Evolutionary conservation across 345 rosid genomes (phyloP).

Genomic region (Nasturtium officinale): DNA sequence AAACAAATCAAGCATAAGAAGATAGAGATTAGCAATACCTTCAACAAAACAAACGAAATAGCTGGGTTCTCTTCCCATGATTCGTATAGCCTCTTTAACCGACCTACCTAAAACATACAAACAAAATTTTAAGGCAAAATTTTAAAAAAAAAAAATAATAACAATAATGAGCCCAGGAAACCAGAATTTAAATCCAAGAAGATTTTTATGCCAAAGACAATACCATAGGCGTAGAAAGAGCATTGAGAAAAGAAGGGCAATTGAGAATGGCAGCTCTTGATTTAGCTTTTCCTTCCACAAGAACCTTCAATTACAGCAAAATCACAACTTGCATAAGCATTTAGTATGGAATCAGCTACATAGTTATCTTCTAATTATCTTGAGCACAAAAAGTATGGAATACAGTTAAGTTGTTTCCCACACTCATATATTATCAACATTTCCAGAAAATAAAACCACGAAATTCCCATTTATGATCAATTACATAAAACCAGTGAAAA

Average conservation of each 20-base stretch:
- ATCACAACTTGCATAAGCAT: conserved; percentile 7
- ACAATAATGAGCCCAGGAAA: conserved; percentile 1
- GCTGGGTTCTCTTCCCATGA: conserved; percentile 96
- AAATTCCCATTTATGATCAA: not conserved
- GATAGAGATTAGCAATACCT: conserved; percentile 54
- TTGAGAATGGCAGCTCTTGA: conserved; percentile 88
- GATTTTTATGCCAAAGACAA: not conserved
- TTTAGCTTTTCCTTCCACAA: conserved; percentile 87
- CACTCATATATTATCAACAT: not conserved
- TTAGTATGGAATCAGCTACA: not conserved
- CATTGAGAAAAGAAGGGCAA: conserved; percentile 73
- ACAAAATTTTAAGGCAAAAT: not conserved
- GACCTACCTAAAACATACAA: conserved; percentile 54
- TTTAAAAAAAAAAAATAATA: not conserved
- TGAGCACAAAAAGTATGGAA: not conserved
- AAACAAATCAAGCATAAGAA: not conserved
- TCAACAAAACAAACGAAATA: conserved; percentile 80
- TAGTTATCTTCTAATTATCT: not conserved
- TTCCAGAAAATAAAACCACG: not conserved
- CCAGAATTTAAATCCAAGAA: not conserved
- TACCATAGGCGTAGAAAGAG: conserved; percentile 77
- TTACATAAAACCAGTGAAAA: not conserved
- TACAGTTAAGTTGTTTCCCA: not conserved
- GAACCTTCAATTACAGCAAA: conserved; percentile 52
- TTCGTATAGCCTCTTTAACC: conserved; percentile 76